Conservation (phyloP, 1,284 basidiomycete genomes). For the Mycena citricolor region DNA sequence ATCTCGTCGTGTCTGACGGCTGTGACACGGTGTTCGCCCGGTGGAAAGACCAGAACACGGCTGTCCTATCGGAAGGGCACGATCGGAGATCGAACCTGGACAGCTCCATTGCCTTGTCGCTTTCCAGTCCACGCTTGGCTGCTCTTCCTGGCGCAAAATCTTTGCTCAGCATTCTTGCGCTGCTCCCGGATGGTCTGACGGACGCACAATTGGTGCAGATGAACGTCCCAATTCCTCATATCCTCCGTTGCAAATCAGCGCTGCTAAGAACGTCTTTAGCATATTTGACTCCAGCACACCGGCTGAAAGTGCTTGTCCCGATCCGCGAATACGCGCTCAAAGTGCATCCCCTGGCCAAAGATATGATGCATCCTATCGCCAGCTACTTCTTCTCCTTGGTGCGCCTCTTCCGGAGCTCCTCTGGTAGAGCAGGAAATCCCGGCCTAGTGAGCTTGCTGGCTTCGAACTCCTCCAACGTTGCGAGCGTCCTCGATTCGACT, state of each 20-base stretch:
- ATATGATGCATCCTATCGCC: not conserved
- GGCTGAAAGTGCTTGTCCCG: slow-evolving; percentile 9
- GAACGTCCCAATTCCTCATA: slow-evolving; percentile 3
- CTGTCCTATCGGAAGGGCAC: slow-evolving; percentile 1
- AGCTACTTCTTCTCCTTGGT: slow-evolving; percentile 2
- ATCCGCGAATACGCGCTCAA: slow-evolving; percentile 13
- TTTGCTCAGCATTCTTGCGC: slow-evolving; percentile 6
- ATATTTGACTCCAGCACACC: slow-evolving; percentile 7
- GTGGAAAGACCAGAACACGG: slow-evolving; percentile 2
- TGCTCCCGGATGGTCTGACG: slow-evolving; percentile 7
- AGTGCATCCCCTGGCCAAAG: not conserved
- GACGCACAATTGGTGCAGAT: not conserved
- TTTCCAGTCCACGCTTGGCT: slow-evolving; percentile 8
- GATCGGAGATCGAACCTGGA: slow-evolving; percentile 15
- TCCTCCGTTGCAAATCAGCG: slow-evolving; percentile 8
- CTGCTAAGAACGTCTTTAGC: slow-evolving; percentile 13
- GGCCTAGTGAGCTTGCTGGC: too few species aligned
- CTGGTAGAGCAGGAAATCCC: too few species aligned
- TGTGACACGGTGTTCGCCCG: not conserved
- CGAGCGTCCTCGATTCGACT: too few species aligned
- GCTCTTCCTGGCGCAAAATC: not conserved
- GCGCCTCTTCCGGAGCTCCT: not conserved
- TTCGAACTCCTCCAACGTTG: too few species aligned
- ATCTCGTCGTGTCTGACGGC: slow-evolving; percentile 7
- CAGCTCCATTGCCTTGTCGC: slow-evolving; percentile 9